phyloP scores from a whole-genome alignment of 345 rosid genomes.

The Physaria fendleri region DNA sequence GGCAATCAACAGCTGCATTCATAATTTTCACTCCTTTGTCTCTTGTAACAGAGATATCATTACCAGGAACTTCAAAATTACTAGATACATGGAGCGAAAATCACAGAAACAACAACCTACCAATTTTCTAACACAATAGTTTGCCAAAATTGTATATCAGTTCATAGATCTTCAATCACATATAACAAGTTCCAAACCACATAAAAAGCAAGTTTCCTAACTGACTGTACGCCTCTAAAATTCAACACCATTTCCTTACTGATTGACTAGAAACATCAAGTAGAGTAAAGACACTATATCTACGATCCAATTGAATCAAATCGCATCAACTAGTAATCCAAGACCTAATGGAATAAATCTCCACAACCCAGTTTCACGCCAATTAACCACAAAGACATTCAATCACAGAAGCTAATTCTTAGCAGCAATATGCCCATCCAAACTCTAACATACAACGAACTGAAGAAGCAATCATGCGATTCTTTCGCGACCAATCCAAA shows the following conservation, averaged over 20 bases:
- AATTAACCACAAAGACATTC: neutral
- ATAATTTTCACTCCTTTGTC: neutral
- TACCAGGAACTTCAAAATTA: conserved; percentile 3
- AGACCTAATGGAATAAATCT: conserved; percentile 6
- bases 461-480: conserved; percentile 4
- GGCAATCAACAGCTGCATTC: no score
- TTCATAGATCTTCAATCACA: no score
- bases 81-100: neutral
- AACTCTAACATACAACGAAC: conserved; percentile 20
- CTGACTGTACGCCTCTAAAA: neutral
- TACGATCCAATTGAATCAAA: no score
- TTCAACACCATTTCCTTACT: neutral
- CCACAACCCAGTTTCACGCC: conserved; percentile 4
- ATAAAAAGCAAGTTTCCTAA: neutral
- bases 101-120: neutral
- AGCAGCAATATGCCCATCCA: neutral
- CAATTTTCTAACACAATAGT: conserved; percentile 4
- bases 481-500: conserved; percentile 2
- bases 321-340: neutral
- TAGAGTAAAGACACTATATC: neutral
- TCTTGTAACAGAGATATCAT: neutral
- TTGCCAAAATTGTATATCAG: neutral
- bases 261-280: neutral
- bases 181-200: neutral
- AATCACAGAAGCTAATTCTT: conserved; percentile 10